phyloP scores from a whole-genome alignment of 257 asterid species.

The Jaltomata sinuosa region DNA sequence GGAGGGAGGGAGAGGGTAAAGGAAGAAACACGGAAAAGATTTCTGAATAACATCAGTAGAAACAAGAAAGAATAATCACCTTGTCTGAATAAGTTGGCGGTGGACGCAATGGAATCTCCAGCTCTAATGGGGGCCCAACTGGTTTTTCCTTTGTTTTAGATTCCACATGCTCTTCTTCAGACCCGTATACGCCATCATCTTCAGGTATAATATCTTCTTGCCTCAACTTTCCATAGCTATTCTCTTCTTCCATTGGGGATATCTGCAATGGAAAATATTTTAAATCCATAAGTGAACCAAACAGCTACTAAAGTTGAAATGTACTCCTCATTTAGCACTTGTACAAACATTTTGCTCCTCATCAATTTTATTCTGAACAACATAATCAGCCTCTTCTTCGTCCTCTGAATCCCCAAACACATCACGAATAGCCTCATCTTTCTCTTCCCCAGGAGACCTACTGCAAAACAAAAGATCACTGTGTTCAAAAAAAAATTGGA shows the following conservation, averaged over 20 bases:
- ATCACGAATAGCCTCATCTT: slow-evolving; percentile 71
- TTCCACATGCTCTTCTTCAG: slow-evolving; percentile 82
- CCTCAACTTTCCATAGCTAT: slow-evolving; percentile 51
- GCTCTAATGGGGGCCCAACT: slow-evolving; percentile 86
- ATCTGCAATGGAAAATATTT: slow-evolving; percentile 29
- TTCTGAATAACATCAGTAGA: background rate
- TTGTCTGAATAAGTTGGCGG: slow-evolving; percentile 77
- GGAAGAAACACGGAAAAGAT: background rate
- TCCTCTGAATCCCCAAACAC: slow-evolving; percentile 90
- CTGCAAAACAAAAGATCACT: slow-evolving; percentile 14
- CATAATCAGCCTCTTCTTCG: slow-evolving; percentile 56
- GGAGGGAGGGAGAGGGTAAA: too few relatives aligned
- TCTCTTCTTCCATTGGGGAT: slow-evolving; percentile 68
- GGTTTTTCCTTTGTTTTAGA: slow-evolving; percentile 78
- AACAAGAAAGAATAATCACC: slow-evolving; percentile 30
- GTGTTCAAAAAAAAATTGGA: background rate
- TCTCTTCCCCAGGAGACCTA: slow-evolving; percentile 52
- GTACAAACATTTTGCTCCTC: slow-evolving; percentile 46
- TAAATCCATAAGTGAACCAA: background rate
- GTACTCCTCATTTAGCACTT: slow-evolving; percentile 2
- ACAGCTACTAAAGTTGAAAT: background rate
- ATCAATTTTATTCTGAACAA: slow-evolving; percentile 39
- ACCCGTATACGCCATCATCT: slow-evolving; percentile 75
- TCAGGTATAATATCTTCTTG: slow-evolving; percentile 86
- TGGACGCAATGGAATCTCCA: slow-evolving; percentile 72